Base-by-base conservation (phyloP, 805 yeast species). In the Zygotorulaspora danielsina region DNA sequence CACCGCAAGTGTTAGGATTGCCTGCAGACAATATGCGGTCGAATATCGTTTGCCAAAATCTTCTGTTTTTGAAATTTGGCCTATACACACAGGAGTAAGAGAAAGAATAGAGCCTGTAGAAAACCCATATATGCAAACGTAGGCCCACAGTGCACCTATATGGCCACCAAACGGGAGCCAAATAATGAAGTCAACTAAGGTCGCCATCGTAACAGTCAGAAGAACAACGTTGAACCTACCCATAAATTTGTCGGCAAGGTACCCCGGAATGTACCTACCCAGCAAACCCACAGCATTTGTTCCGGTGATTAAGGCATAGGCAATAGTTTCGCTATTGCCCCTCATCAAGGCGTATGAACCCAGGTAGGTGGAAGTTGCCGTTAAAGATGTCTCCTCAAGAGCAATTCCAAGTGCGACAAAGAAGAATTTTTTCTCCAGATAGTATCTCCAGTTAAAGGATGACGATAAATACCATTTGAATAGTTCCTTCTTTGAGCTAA, bases 1-100 rank as follows among this genome's bases (percentile, higher is more conserved):
- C 17, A 71, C 64, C 11, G 72, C 66, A 19, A 77, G 59, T 21
- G 69, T 64, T 11, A 72, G 65, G 39, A 77, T 63, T 2, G 85
- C 73, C 9, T 76, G 78, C 50, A 78, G 59, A 32, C 78, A 71
- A 56, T 78, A 81, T 49, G 77, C 70, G 0, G 80, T 70, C 1
- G 80, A 72, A 53, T 74, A 76, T 13, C 78, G 66, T 48, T 71
- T 70, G 6, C 81, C 81, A 52, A 75, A 76, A 45, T 69, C 72
- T 32, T 71, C 71, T 1, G 74, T 70, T 37, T 72, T 70, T 12
- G 81, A 75, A 24, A 79, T 75, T 36, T 74, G 78, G 1, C 79
- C 81, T 25, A 75, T 65, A 49, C 82, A 74, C 2, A 75, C 78
- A 2, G 84, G 83, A 11, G 78, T 71, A 32, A 78, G 52, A 3